A percentile compares a stretch with the other conserved stretches of the same genome.
phyloP scores from a whole-genome alignment of 2,329 filamentous ascomycete genomes.

The Emmonsiellopsis sp. region DNA sequence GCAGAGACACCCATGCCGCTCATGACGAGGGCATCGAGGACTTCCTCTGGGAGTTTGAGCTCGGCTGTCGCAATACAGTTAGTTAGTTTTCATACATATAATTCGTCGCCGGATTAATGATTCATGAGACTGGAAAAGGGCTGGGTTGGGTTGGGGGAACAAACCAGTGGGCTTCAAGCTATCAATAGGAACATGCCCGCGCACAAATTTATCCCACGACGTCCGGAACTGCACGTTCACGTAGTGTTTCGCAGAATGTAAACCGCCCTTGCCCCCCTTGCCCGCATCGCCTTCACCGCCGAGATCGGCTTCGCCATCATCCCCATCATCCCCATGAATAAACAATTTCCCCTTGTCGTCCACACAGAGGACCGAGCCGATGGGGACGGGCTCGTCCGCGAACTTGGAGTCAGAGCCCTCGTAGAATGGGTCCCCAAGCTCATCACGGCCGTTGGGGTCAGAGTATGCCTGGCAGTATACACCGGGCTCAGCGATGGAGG shows the following conservation, averaged over 20 bases:
- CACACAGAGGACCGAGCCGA: constrained; percentile 8
- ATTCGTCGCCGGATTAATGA: background rate
- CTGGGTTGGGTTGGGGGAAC: background rate
- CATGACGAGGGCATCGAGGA: constrained; percentile 7
- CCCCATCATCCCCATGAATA: background rate
- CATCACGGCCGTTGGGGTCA: constrained; percentile 8
- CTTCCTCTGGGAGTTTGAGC: background rate
- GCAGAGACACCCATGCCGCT: background rate
- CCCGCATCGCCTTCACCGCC: background rate
- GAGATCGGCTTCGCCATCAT: background rate
- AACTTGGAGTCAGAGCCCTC: constrained; percentile 4
- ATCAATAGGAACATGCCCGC: constrained; percentile 5
- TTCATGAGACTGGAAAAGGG: background rate
- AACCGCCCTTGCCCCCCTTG: background rate
- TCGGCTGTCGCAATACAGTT: background rate
- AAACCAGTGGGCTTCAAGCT: constrained; percentile 3
- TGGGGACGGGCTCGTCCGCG: background rate
- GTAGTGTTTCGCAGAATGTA: background rate
- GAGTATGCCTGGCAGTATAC: constrained; percentile 10
- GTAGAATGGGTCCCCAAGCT: constrained; percentile 6
- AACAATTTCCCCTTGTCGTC: background rate
- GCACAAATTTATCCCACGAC: constrained; percentile 2
- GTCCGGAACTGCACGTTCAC: constrained; percentile 8
- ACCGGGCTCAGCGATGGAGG: constrained; percentile 3
- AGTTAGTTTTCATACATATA: background rate